Conservation (phyloP, 805 yeast genomes). For the Candida ficus region DNA sequence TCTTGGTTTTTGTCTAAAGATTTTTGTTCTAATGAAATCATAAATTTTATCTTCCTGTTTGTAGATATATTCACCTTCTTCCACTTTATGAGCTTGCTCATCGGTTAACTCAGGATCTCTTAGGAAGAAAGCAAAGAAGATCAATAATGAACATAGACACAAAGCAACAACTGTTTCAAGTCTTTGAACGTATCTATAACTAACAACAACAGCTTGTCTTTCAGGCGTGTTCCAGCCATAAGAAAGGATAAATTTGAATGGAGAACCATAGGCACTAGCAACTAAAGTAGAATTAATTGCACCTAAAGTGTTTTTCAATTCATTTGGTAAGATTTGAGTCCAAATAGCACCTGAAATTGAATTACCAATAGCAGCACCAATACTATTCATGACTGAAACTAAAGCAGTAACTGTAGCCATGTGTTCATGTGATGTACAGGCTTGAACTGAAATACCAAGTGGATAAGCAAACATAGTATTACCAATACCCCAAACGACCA, state of each 20-base stretch:
- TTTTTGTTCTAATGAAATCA: conserved; percentile 10
- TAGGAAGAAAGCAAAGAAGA: conserved; percentile 41
- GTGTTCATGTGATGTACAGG: conserved; percentile 58
- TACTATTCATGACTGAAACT: conserved; percentile 48
- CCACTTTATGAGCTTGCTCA: conserved; percentile 22
- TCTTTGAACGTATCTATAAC: conserved; percentile 57
- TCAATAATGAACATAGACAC: conserved; percentile 45
- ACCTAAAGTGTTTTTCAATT: conserved; percentile 30
- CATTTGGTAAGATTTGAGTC: conserved; percentile 54
- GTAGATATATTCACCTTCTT: conserved; percentile 19
- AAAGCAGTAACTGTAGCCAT: conserved; percentile 63
- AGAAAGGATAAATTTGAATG: conserved; percentile 41
- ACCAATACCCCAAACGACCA: conserved; percentile 61
- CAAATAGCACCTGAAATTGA: conserved; percentile 68
- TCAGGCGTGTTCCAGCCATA: conserved; percentile 62
- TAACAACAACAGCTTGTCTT: conserved; percentile 49
- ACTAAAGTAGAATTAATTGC: conserved; percentile 32
- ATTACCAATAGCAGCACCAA: conserved; percentile 64
- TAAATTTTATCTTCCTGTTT: conserved; percentile 17
- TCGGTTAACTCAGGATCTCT: conserved; percentile 44
- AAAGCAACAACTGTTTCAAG: conserved; percentile 49
- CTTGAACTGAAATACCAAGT: conserved; percentile 56
- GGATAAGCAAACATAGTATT: conserved; percentile 69
- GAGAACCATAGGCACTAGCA: conserved; percentile 43
- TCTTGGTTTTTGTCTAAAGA: conserved; percentile 8